A percentile compares a stretch with the other conserved stretches of the same genome.
These are phyloP conservation scores for Aspergillus sclerotialis DNA, from an alignment of 2,329 filamentous ascomycete genomes.

Conservation along the genomic window DNA sequence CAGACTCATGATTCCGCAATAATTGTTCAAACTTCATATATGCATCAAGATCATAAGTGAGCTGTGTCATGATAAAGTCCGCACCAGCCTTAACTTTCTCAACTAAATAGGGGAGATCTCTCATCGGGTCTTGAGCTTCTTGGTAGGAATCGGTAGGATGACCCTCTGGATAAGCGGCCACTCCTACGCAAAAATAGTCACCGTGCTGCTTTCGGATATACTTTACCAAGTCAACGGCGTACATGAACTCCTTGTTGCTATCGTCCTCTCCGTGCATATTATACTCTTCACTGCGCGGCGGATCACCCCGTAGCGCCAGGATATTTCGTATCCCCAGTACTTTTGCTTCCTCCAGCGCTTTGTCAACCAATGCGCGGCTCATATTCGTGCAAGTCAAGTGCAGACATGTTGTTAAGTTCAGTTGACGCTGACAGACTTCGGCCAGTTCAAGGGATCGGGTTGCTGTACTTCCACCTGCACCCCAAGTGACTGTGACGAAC, in stretches of 20 bases:
- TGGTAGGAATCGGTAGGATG: conserved; percentile 89
- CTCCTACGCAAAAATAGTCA: conserved; percentile 93
- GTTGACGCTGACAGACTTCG: conserved; percentile 86
- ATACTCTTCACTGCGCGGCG: conserved; percentile 84
- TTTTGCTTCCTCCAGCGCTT: conserved; percentile 85
- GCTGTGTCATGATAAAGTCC: conserved; percentile 97
- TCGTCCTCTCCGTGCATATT: conserved; percentile 55
- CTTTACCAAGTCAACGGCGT: conserved; percentile 79
- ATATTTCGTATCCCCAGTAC: conserved; percentile 89
- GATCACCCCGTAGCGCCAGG: conserved; percentile 82
- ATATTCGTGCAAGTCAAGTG: conserved; percentile 98
- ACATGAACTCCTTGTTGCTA: conserved; percentile 72
- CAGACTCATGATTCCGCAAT: conserved; percentile 73
- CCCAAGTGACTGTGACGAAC: conserved; percentile 98
- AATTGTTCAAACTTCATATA: conserved; percentile 73
- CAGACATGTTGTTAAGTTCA: conserved; percentile 88
- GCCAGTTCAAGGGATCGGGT: conserved; percentile 88
- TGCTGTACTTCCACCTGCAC: conserved; percentile 86
- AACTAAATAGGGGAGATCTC: conserved; percentile 77
- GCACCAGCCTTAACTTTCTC: conserved; percentile 89
- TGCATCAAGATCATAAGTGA: conserved; percentile 85
- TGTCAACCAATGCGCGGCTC: conserved; percentile 77
- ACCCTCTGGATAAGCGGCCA: conserved; percentile 91
- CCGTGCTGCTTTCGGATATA: conserved; percentile 83
- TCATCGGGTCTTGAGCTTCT: conserved; percentile 58